Percentiles rank a stretch among this genome's conserved stretches.
phyloP scores from a whole-genome alignment of 108 stramenopile genomes.

The Schizochytrium sp. region DNA sequence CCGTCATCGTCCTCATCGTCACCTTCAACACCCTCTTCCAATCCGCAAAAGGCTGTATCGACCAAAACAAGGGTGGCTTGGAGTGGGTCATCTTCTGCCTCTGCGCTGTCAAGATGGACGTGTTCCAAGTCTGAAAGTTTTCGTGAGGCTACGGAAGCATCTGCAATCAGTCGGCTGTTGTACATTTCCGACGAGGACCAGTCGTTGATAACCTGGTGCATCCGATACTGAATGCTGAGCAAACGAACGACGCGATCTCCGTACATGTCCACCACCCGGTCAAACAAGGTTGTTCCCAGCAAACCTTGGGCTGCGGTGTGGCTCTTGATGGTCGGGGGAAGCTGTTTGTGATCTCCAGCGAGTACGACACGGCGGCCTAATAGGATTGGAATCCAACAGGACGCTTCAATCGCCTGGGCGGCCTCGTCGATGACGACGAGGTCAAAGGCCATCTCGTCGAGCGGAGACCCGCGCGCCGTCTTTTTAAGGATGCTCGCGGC shows the following conservation, averaged over 20 bases:
- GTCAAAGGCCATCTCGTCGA: constrained; percentile 61
- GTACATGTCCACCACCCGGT: constrained; percentile 70
- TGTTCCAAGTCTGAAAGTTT: constrained; percentile 31
- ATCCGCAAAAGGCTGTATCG: constrained; percentile 87
- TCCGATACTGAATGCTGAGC: constrained; percentile 89
- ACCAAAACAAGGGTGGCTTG: constrained; percentile 61
- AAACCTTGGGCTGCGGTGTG: constrained; percentile 43
- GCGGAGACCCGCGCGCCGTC: neutral
- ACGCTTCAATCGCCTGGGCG: constrained; percentile 87
- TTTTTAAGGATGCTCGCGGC: constrained; percentile 40
- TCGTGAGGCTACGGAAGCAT: neutral
- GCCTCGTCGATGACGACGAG: constrained; percentile 97
- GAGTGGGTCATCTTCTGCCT: no score
- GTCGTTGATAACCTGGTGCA: constrained; percentile 76
- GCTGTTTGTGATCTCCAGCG: constrained; percentile 91
- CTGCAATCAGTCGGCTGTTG: constrained; percentile 44
- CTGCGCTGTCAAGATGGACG: neutral
- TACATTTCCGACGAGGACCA: constrained; percentile 90
- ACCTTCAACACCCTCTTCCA: constrained; percentile 63
- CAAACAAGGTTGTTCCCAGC: constrained; percentile 81
- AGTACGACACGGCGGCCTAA: constrained; percentile 69
- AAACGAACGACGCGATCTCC: constrained; percentile 57
- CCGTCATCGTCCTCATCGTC: constrained; percentile 38
- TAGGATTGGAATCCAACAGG: constrained; percentile 84
- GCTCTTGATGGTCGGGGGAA: constrained; percentile 84